Conservation (phyloP, 805 yeast genomes). For the Jamesozyma rosinii region DNA sequence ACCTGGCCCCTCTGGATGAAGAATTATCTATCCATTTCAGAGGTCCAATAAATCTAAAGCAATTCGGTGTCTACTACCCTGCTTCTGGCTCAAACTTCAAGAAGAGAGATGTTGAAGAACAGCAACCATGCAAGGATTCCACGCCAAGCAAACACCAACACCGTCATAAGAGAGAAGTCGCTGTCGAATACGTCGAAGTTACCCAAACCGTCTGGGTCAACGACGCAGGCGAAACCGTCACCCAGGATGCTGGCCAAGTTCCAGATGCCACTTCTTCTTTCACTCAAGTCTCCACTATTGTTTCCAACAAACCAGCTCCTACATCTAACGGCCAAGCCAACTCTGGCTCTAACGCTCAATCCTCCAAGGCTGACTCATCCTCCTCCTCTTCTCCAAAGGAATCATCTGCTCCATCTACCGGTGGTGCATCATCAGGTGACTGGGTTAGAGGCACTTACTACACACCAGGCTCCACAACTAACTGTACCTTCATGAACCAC, state of each 20-base stretch:
- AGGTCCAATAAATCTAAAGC: slow-evolving; percentile 56
- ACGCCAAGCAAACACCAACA: slow-evolving; percentile 21
- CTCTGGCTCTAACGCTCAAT: slow-evolving; percentile 4
- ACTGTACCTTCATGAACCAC: slow-evolving; percentile 77
- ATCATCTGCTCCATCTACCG: slow-evolving; percentile 32
- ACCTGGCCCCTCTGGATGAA: slow-evolving; percentile 56
- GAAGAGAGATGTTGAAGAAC: slow-evolving; percentile 36
- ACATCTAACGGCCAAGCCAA: slow-evolving; percentile 11
- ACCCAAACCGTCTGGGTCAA: slow-evolving; percentile 73
- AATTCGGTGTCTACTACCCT: slow-evolving; percentile 84
- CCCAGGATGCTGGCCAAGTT: slow-evolving; percentile 11
- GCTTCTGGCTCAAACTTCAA: slow-evolving; percentile 37
- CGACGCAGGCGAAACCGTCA: slow-evolving; percentile 36
- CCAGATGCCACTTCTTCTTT: slow-evolving; percentile 11
- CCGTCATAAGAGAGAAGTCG: slow-evolving; percentile 52
- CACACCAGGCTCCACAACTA: slow-evolving; percentile 60
- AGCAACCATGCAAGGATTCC: slow-evolving; percentile 13
- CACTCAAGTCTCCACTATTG: slow-evolving; percentile 7
- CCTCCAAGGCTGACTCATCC: slow-evolving; percentile 26
- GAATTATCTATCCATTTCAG: slow-evolving; percentile 71
- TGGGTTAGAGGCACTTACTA: slow-evolving; percentile 77
- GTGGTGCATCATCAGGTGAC: slow-evolving; percentile 38
- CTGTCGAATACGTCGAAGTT: slow-evolving; percentile 57
- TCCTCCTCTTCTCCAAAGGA: slow-evolving; percentile 26
- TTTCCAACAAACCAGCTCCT: slow-evolving; percentile 9